Base-by-base conservation (phyloP, 176 grass and related monocot species). In the Carex pumila region DNA sequence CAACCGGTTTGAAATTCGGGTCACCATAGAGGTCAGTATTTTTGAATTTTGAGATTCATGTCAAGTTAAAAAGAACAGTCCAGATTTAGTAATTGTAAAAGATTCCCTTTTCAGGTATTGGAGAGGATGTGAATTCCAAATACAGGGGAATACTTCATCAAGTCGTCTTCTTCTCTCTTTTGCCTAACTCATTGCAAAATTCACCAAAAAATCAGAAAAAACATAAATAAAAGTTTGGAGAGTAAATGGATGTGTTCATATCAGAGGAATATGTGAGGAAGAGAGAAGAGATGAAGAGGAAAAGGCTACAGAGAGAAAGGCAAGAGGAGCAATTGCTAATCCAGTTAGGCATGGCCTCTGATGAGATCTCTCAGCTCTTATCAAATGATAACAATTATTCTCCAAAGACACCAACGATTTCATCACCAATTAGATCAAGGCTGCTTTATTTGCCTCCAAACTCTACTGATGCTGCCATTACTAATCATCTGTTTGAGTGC, bases 171-270 rank as follows among this genome's bases (percentile, higher is more conserved):
- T 69, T 84, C 59, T 53, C 17, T 83, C 61, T 37, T 82, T 47
- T 63, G 4, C 3, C 1, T 39, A 65, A 84, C 15, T 63, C 2
- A 43, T 45, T 58, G 39, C 18, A 54, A 14, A 70, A 72, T 0
- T 30, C 12, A 61, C 71, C 19, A 10, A 31, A 12, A 61, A 45
- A 66, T 30, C 43, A 32, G 7, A 15, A 50, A 59, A 0, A 6
- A 2, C 9, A 34, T 2, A n/a, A 32, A 82, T 61, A 63, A 50
- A 56, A 57, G 17, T n/a, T 15, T 61, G 8, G 2, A 50, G 52
- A 68, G 87, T 11, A 22, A 61, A 94, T 92, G 88, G 92, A 94
- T 30, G 79, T 90, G 59, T 94, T 94, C 86, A 94, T 94, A 72
- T 88, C 87, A 66, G 92, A 92, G 86, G 88, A 92, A 58, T 90